phyloP scores from a whole-genome alignment of 768 basidiomycete species.

The Clitopilus hobsonii region DNA sequence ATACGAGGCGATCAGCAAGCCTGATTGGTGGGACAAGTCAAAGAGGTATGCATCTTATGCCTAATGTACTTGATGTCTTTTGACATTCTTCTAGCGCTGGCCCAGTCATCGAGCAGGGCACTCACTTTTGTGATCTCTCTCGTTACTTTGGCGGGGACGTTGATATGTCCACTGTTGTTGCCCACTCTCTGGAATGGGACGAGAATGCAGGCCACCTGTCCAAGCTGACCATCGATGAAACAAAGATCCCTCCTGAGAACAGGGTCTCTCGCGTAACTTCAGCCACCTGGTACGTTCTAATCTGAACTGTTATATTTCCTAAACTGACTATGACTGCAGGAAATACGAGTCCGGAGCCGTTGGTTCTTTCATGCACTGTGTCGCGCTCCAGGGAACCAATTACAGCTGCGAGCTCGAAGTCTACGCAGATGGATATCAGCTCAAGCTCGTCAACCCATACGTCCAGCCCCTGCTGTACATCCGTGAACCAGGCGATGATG shows the following conservation, averaged over 20 bases:
- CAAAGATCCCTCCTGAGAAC: conserved; percentile 77
- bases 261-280: conserved; percentile 92
- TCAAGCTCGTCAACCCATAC: conserved; percentile 90
- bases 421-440: conserved; percentile 87
- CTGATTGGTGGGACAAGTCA: conserved; percentile 93
- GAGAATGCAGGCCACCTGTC: conserved; percentile 84
- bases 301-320: not conserved
- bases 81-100: conserved; percentile 48
- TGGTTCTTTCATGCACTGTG: conserved; percentile 86
- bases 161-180: conserved; percentile 72
- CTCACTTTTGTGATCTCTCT: conserved; percentile 95
- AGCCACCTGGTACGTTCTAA: conserved; percentile 69
- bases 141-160: conserved; percentile 97
- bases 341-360: conserved; percentile 96
- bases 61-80: conserved; percentile 1
- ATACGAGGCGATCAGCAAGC: conserved; percentile 74
- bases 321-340: conserved; percentile 34
- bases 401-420: conserved; percentile 96
- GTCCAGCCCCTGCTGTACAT: conserved; percentile 85
- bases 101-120: conserved; percentile 87
- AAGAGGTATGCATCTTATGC: conserved; percentile 45
- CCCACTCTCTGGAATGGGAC: conserved; percentile 90
- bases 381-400: conserved; percentile 86
- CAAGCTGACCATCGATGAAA: conserved; percentile 82
- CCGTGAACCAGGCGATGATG: conserved; percentile 78